Base-by-base conservation (phyloP, 106 monocot species). In the Apostasia ramifera region DNA sequence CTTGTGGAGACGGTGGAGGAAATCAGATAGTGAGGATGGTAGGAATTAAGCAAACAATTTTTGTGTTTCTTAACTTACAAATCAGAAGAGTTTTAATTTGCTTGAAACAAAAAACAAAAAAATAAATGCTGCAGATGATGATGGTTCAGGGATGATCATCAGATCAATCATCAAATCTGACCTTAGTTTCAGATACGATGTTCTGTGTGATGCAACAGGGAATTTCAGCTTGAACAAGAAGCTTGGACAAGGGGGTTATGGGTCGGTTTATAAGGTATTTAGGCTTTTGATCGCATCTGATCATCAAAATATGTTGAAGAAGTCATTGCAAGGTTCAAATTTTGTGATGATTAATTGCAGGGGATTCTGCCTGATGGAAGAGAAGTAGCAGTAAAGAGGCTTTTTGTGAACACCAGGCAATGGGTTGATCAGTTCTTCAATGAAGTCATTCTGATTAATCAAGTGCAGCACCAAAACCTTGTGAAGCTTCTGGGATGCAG, bases 171-270 rank as follows among this genome's bases (percentile, higher is more conserved):
- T 57, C 2, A 48, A 71, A 42, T 87, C 86, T 2, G 46, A 65
- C 10, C 67, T 83, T 38, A 68, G 76, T 68, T 87, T 87, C 77
- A 83, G 74, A 15, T 82, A 87, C 56, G 77, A 80, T 54, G 78
- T 70, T 51, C 64, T 87, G 62, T 57, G 44, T 11, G 83, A 70
- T 40, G 86, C 86, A 53, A 87, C 86, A 0, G 80, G 80, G 26
- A 48, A 74, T 54, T 87, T 87, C 77, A 82, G 57, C 37, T 77
- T 73, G 50, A 74, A 41, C 7, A 81, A 88, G 73, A 84, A 83
- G 73, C 73, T 88, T 14, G 84, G 88, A 55, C 83, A 88, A 71
- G 88, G 88, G 4, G 84, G 88, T 2, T 84, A 79, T 63, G 88
- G 88, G 1, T 72, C 84, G 4, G 88, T 88, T 2, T 88, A 88